Conservation (phyloP, 1,139 yeast species). For the Candida pseudoviswanathii region DNA sequence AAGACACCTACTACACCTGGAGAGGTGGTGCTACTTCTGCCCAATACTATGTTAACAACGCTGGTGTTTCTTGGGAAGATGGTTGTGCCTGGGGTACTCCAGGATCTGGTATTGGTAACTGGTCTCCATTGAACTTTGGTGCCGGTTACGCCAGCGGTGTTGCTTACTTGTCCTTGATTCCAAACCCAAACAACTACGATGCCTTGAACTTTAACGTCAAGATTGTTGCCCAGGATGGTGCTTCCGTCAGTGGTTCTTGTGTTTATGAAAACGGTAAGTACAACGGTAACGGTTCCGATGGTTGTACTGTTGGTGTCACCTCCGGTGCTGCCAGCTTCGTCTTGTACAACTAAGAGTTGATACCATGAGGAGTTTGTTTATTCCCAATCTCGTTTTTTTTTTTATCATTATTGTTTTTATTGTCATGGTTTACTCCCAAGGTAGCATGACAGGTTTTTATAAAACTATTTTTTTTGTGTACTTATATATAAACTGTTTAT, state of each 20-base stretch:
- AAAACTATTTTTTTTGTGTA: slow-evolving; percentile 1
- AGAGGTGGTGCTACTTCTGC: slow-evolving; percentile 67
- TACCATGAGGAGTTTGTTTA: neutral
- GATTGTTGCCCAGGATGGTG: slow-evolving; percentile 61
- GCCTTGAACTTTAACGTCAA: slow-evolving; percentile 69
- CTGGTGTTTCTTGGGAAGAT: slow-evolving; percentile 71
- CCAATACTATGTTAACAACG: slow-evolving; percentile 80
- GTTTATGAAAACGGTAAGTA: slow-evolving; percentile 63
- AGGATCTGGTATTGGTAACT: slow-evolving; percentile 73
- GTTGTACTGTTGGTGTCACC: slow-evolving; percentile 76
- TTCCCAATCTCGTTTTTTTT: neutral
- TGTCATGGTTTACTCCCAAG: neutral
- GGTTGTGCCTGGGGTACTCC: slow-evolving; percentile 78
- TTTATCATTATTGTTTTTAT: neutral
- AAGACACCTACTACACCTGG: slow-evolving; percentile 65
- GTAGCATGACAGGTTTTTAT: neutral
- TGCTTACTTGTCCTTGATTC: slow-evolving; percentile 75
- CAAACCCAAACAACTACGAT: slow-evolving; percentile 72
- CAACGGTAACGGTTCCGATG: slow-evolving; percentile 66
- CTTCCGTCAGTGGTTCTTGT: slow-evolving; percentile 62
- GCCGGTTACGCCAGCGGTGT: slow-evolving; percentile 67
- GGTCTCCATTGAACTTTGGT: slow-evolving; percentile 83
- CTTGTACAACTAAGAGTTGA: slow-evolving; percentile 32
- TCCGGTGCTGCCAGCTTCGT: slow-evolving; percentile 71
- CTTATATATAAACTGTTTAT: neutral